These are phyloP conservation scores for Cucurbita ficifolia DNA, from an alignment of 306 rosid species.

Conservation along the genomic window DNA sequence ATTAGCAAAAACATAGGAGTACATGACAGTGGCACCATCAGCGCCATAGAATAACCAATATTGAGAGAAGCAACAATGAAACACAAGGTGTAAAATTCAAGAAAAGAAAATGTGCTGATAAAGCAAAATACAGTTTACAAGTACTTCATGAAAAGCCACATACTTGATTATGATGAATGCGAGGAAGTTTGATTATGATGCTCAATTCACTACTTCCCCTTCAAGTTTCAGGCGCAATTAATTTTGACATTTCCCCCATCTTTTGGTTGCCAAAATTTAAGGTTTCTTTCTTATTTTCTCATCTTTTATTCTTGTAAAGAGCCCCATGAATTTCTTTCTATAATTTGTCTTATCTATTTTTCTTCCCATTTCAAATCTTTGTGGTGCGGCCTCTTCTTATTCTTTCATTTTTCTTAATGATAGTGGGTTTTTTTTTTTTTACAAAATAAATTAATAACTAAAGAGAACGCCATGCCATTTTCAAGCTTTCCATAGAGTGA, in stretches of 20 bases:
- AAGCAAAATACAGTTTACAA: background rate
- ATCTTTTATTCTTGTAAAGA: background rate
- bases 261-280: background rate
- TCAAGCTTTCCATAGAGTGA: background rate
- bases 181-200: background rate
- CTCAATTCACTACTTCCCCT: background rate
- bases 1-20: background rate
- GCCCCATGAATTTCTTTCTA: background rate
- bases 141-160: background rate
- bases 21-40: background rate
- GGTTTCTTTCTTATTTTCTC: background rate
- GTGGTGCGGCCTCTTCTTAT: background rate
- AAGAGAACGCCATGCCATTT: background rate
- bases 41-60: background rate
- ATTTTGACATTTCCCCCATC: background rate
- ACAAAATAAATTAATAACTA: background rate
- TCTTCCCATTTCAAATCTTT: background rate
- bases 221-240: background rate
- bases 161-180: background rate
- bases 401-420: background rate
- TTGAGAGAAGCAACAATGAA: background rate
- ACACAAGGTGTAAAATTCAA: background rate
- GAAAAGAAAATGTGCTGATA: background rate
- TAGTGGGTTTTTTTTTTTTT: too few relatives aligned
- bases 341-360: background rate